Base-by-base conservation (phyloP, 1,139 yeast species). In the Pichia sp. region DNA sequence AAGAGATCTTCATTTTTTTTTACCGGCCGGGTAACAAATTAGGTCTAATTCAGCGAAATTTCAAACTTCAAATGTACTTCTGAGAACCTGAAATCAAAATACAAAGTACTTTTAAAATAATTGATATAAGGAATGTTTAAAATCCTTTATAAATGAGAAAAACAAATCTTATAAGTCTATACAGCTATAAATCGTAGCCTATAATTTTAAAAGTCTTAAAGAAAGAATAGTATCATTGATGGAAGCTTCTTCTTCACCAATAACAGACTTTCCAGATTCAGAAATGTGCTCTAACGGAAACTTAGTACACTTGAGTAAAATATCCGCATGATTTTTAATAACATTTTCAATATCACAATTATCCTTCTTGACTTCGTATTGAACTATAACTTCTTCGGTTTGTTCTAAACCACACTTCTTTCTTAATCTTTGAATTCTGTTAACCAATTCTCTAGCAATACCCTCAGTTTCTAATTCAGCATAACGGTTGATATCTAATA, bases 391-490 rank as follows among this genome's bases (percentile, higher is more conserved):
- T 60, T 94, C 98, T 64, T 94, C 98, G 40, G 97, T 90, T 52
- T 95, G 90, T 62, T 85, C 87, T 63, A 94, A 76, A 39, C 96
- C 96, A 55, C 88, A 90, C 77, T 90, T 89, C 82, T 94, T 94
- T 71, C 99, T 86, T 67, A 90, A 80, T 69, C 96, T 85, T 76
- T 94, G 99, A 59, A 94, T 89, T 71, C 98, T 89, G 77, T 94
- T 94, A 63, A 92, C 79, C 64, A 94, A 77, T 68, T 94, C 98
- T 73, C 99, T 87, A 8, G 96, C 96, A 60, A 86, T 76, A 67
- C 97, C 97, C 72, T 92, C 97, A 46, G 86, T 81, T 71, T 85
- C 85, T 66, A 90, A 76, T 60, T 90, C 96, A 41, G 90, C 89
- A 64, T 92, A 85, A 51, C 88, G 70, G 59, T 85, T 86, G 54